Base-by-base conservation (phyloP, 2,329 filamentous ascomycete species). In the Aspergillus novofumigatus region DNA sequence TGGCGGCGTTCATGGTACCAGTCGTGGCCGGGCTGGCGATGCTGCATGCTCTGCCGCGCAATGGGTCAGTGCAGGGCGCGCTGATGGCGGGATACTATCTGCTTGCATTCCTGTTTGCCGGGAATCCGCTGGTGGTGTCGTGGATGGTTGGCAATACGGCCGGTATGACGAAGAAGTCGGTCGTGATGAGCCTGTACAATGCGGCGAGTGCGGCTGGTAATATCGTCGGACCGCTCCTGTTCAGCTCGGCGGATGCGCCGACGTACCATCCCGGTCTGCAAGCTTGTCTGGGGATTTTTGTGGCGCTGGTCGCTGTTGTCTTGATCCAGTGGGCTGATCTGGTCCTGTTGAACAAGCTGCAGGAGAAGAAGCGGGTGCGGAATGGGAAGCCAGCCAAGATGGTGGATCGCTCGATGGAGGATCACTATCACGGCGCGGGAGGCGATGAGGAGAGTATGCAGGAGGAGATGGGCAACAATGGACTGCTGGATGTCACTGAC, bases 71-170 rank as follows among this genome's bases (percentile, higher is more conserved):
- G n/a, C 75, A 78, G 48, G 76, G 78, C 0, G 72, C 77, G 0
- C 66, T 87, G 2, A 75, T 89, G 2, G 80, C 77, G 0, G 85
- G 81, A 0, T 89, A 88, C 69, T 89, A 89, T 62, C 75, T 89
- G 1, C 78, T 88, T 0, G 82, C 85, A 0, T 89, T 88, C 68
- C 74, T 89, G 8, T 89, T 85, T 59, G 85, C 84, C 1, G 83
- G 81, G 1, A 88, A 87, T 63, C 86, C 86, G 0, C 75, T 90
- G 9, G 82, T 88, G 26, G 83, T 89, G 0, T 81, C 83, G 0
- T 90, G 87, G 87, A 85, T 89, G 56, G 80, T 89, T 5, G 84
- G 82, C 7, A 90, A 90, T 68, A 88, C 85, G 0, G 87, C 79
- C 0, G 87, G 87, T 6, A 83, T 81, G 17, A 88, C 86, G 2